Percentiles rank a stretch among this genome's conserved stretches.
These are phyloP conservation scores for Drosera spatulata DNA, from an alignment of 179 eudicot genomes.

Conservation along the genomic window DNA sequence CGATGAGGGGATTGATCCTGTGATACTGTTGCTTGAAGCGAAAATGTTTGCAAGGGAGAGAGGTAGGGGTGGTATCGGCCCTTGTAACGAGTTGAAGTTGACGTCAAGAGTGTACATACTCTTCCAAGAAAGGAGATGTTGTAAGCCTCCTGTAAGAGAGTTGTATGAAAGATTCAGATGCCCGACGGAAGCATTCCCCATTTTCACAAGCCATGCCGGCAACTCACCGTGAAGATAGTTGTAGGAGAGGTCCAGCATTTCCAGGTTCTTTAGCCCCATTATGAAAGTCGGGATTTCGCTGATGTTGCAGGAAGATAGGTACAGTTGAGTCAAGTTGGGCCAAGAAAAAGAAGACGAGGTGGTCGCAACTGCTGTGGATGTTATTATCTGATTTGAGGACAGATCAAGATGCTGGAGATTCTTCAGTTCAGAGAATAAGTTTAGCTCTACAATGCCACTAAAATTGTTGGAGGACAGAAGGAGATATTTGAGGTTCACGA, in stretches of 20 bases:
- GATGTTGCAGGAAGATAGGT: conserved; percentile 14
- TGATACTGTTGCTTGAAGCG: conserved; percentile 8
- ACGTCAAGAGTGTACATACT: conserved; percentile 1
- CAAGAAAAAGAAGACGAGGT: not conserved
- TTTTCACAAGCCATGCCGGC: conserved; percentile 12
- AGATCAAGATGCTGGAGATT: not conserved
- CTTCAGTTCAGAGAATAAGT: no score
- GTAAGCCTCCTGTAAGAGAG: conserved; percentile 10
- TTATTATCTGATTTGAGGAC: conserved; percentile 1
- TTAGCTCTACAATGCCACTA: no score
- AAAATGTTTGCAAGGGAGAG: not conserved
- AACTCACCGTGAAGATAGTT: not conserved
- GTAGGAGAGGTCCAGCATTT: not conserved
- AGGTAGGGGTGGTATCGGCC: conserved; percentile 14
- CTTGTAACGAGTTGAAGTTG: conserved; percentile 12
- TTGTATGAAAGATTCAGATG: conserved; percentile 20
- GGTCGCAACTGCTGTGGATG: not conserved
- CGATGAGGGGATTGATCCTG: conserved; percentile 4
- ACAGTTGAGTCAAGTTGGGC: not conserved
- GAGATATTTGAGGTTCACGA: conserved; percentile 1
- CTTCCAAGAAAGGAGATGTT: conserved; percentile 1
- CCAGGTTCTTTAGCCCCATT: not conserved
- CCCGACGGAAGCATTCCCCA: not conserved
- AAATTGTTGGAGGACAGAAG: conserved; percentile 10
- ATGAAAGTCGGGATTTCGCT: conserved; percentile 8